Percentiles rank a stretch among this genome's conserved stretches.
These are phyloP conservation scores for Linnemannia hyalina DNA, from an alignment of 192 early-diverging fungal genomes.

Conservation along the genomic window DNA sequence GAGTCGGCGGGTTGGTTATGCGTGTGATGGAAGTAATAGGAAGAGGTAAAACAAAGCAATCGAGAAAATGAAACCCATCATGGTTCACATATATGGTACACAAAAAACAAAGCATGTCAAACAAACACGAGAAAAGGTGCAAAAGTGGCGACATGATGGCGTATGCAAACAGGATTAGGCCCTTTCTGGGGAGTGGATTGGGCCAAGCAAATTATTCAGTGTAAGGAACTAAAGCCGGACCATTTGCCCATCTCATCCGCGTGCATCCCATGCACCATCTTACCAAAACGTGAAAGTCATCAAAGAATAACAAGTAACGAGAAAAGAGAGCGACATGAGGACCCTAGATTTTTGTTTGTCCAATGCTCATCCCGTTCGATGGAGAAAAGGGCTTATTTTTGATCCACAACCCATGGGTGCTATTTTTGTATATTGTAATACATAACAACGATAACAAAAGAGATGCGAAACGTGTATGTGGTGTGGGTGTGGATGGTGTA, in stretches of 20 bases:
- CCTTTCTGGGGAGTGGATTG: not conserved
- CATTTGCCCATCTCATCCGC: not conserved
- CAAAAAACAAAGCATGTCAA: not conserved
- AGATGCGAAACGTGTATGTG: not conserved
- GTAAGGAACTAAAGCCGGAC: not conserved
- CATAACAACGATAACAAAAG: not conserved
- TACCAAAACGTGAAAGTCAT: not conserved
- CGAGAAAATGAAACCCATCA: not conserved
- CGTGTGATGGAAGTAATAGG: not conserved
- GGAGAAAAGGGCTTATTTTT: not conserved
- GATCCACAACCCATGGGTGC: not conserved
- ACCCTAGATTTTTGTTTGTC: not conserved
- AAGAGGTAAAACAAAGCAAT: not conserved
- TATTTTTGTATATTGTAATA: not conserved
- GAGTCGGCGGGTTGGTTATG: not conserved
- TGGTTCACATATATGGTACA: not conserved
- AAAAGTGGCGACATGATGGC: conserved; percentile 3
- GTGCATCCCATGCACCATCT: too few relatives aligned
- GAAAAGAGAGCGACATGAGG: not conserved
- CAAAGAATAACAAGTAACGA: not conserved
- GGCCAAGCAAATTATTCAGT: not conserved
- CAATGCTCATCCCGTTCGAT: too few relatives aligned
- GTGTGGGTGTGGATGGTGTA: not conserved
- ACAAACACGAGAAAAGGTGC: not conserved
- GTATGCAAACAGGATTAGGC: not conserved